These are phyloP conservation scores for Paxillus involutus DNA, from an alignment of 768 basidiomycete genomes.

Conservation along the genomic window DNA sequence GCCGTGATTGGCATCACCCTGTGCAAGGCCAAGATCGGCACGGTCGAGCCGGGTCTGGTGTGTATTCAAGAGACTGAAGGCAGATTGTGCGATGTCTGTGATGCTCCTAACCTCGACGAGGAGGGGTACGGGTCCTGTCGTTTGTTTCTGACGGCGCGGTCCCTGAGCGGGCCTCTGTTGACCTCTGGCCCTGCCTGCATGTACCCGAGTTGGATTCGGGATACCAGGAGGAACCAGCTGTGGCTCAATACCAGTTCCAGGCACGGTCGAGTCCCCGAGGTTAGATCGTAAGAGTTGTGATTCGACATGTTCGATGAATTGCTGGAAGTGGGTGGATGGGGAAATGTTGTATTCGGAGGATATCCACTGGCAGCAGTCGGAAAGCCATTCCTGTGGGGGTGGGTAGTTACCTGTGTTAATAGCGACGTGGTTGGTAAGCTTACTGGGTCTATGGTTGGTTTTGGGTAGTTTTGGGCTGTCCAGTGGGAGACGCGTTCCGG, in stretches of 20 bases:
- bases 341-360: slow-evolving; percentile 45
- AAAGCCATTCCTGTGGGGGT: slow-evolving; percentile 67
- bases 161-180: not conserved
- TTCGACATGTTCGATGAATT: slow-evolving; percentile 57
- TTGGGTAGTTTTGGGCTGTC: slow-evolving; percentile 55
- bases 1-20: slow-evolving; percentile 31
- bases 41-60: slow-evolving; percentile 63
- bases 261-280: slow-evolving; percentile 68
- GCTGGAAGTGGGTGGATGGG: slow-evolving; percentile 45
- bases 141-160: slow-evolving; percentile 12
- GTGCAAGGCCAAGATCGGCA: slow-evolving; percentile 43
- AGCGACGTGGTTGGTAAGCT: slow-evolving; percentile 10
- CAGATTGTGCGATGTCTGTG: slow-evolving; percentile 85
- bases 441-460: slow-evolving; percentile 65
- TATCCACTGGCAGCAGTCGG: slow-evolving; percentile 70
- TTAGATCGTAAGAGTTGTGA: slow-evolving; percentile 71
- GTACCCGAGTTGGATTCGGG: slow-evolving; percentile 8
- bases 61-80: slow-evolving; percentile 73
- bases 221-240: slow-evolving; percentile 9
- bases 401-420: not conserved
- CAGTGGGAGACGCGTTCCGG: slow-evolving; percentile 44
- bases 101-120: slow-evolving; percentile 76
- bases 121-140: slow-evolving; percentile 45
- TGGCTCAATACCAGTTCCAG: slow-evolving; percentile 60
- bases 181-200: not conserved